Base-by-base conservation (phyloP, 371 early-diverging fungal genomes). In the Lichtheimia ornata region DNA sequence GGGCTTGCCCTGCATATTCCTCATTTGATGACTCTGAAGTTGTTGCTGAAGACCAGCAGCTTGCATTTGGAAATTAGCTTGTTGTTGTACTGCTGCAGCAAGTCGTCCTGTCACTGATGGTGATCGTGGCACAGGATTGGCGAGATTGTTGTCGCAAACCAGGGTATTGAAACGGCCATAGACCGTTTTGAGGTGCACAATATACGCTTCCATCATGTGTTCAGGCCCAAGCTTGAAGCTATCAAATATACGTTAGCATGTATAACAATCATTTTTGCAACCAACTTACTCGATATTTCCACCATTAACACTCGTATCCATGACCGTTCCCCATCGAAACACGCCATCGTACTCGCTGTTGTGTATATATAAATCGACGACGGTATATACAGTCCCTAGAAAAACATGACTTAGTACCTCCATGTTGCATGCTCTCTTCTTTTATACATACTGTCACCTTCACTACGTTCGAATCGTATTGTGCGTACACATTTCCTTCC, bases 191-290 rank as follows among this genome's bases (percentile, higher is more conserved):
- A 86, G 60, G 55, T 82, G 81, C 18, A 82, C 67, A 2, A 81
- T 64, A 64, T 84, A 86, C 1, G 80, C 74, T 55, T 86, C 83
- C 67, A 84, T 81, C 18, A 83, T 68, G 55, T 82, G 79, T 47
- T 84, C 84, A 40, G 84, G 82, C 4, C 86, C 86, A 59, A 86
- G 66, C 27, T 75, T 73, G 53, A 86, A 86, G 20, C 83, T 80
- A 22, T 47, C 47, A 18, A 47, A 18, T 47, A 17, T 1, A 47
- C 11, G 17, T 18, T 17, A 22, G n/a, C 11, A n/a, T 14, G 17
- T 5, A 11, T 47, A 18, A 15, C 4, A 5, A 45, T 45, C 2
- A 45, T 11, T 11, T 47, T 17, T 47, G 1, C 11, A 25, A 12
- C 43, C 15, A 12, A 65, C 75, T 35, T 82, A 79, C 83, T 78